Base-by-base conservation (phyloP, 345 rosid genomes). In the Erysimum cheiranthoides region DNA sequence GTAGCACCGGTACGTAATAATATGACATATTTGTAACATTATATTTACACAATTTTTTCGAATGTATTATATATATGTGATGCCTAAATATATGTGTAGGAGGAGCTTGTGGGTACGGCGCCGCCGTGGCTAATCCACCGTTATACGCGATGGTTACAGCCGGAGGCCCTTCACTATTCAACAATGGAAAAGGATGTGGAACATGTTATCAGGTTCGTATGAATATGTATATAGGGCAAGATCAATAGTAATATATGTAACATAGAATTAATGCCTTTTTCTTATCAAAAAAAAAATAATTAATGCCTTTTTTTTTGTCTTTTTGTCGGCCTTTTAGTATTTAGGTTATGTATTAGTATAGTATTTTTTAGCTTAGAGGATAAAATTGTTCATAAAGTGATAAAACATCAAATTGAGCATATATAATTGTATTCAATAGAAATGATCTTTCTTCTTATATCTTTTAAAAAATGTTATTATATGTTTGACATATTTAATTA, bases 101-200 rank as follows among this genome's bases (percentile, higher is more conserved):
- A 11, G 96, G 96, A 67, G 93, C 87, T 73, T 91, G 92, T 75
- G 97, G 92, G 14, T 86, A 79, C 75, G 81, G 78, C 8, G 30
- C 6, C 5, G 76, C 79, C 3, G 89, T 87, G 7, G 85, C 30
- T 18, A 67, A 61, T 70, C 45, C 81, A 6, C 93, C 92, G 1
- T 83, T 87, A 47, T 32, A 62, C 25, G 78, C 85, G 8, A 70
- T 82, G 84, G 52, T 86, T 60, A 76, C 92, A 14, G 91, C 91
- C 1, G 90, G 86, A 51, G 87, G 87, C 0, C 88, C 86, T 82
- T 81, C 90, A 31, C 42, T 88, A 0, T 86, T 63, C 82, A 61
- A 73, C 17, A 73, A 78, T 9, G 93, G 90, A 43, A 62, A 82
- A 77, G 97, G 94, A 42, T 91, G 97, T 68, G 97, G 93, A 75